Percentiles rank a stretch among this genome's conserved stretches.
phyloP scores from a whole-genome alignment of 441 rosid species.

The Populus tomentosa region DNA sequence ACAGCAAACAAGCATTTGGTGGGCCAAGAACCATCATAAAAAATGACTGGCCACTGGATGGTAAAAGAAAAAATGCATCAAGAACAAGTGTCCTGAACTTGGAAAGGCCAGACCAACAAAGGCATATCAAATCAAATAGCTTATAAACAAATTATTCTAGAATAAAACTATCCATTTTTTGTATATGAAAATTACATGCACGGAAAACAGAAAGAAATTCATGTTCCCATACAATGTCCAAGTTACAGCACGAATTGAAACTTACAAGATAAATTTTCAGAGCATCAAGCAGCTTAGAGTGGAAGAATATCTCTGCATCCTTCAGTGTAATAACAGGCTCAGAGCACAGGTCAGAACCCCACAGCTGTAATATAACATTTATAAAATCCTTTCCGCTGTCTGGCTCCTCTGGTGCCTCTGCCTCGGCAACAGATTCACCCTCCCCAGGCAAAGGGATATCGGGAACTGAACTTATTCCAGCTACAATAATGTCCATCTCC shows the following conservation, averaged over 20 bases:
- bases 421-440: slow-evolving; percentile 25
- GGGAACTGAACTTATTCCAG: slow-evolving; percentile 47
- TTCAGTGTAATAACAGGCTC: slow-evolving; percentile 31
- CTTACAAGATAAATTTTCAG: slow-evolving; percentile 72
- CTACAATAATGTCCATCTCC: slow-evolving; percentile 56
- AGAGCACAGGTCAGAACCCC: slow-evolving; percentile 50
- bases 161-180: too few species aligned
- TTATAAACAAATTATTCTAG: too few species aligned
- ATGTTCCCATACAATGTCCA: too few species aligned
- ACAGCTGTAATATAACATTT: slow-evolving; percentile 54
- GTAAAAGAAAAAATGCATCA: not conserved
- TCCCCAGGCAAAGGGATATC: slow-evolving; percentile 33
- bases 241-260: slow-evolving; percentile 5
- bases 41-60: not conserved
- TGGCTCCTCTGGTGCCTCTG: slow-evolving; percentile 30
- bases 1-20: not conserved
- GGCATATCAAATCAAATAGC: not conserved
- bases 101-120: not conserved
- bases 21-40: not conserved
- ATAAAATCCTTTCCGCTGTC: slow-evolving; percentile 43
- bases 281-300: slow-evolving; percentile 72
- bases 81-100: not conserved
- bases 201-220: too few species aligned
- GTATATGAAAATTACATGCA: too few species aligned
- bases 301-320: slow-evolving; percentile 62